A percentile compares a stretch with the other conserved stretches of the same genome.
phyloP scores from a whole-genome alignment of 108 stramenopile species.

The Cafeteria roenbergensis region DNA sequence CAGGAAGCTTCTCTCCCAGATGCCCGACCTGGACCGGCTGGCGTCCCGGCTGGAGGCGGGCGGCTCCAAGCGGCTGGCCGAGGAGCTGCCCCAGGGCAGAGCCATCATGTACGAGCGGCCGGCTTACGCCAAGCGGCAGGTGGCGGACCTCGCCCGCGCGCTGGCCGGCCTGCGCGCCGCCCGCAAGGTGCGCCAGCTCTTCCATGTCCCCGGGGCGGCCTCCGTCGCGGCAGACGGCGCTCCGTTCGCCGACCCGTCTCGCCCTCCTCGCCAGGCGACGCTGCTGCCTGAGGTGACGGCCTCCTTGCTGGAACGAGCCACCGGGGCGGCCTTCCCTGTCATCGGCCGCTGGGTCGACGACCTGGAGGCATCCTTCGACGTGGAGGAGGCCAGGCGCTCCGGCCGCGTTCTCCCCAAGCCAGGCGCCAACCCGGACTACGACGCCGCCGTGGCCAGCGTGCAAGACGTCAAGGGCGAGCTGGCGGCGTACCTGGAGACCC shows the following conservation, averaged over 20 bases:
- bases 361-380: constrained; percentile 84
- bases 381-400: constrained; percentile 50
- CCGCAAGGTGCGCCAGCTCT: constrained; percentile 26
- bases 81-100: constrained; percentile 72
- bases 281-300: not conserved
- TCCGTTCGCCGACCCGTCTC: not conserved
- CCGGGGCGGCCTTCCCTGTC: constrained; percentile 60
- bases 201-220: no score
- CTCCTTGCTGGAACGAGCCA: no score
- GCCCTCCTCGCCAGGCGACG: not conserved
- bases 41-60: constrained; percentile 77
- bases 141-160: constrained; percentile 65
- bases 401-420: constrained; percentile 63
- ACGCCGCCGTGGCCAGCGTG: constrained; percentile 65
- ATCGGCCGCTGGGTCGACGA: constrained; percentile 62
- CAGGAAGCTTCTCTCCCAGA: constrained; percentile 41
- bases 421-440: constrained; percentile 77
- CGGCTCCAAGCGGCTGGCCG: constrained; percentile 39
- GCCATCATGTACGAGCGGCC: constrained; percentile 81
- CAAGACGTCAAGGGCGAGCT: constrained; percentile 55
- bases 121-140: constrained; percentile 79
- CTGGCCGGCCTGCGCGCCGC: constrained; percentile 56
- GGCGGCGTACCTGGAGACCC: not conserved
- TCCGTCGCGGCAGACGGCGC: not conserved
- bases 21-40: constrained; percentile 85